A percentile compares a stretch with the other conserved stretches of the same genome.
These are phyloP conservation scores for Claviceps humidiphila DNA, from an alignment of 2,329 filamentous ascomycete genomes.

Conservation along the genomic window DNA sequence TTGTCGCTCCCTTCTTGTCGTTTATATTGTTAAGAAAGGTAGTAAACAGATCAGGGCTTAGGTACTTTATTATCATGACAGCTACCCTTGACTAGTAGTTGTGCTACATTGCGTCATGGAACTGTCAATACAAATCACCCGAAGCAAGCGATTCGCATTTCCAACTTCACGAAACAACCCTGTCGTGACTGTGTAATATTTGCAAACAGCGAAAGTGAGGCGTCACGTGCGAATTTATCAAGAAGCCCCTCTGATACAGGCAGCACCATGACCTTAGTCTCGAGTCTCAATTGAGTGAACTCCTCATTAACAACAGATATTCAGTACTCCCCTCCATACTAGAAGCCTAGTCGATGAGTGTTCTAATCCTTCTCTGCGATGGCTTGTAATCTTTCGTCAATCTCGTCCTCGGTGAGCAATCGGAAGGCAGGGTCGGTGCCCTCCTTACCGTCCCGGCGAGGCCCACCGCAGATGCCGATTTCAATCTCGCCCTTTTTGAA, in stretches of 20 bases:
- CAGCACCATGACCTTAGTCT: neutral
- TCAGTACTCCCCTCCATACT: neutral
- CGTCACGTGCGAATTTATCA: neutral
- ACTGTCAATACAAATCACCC: neutral
- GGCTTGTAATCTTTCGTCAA: conserved; percentile 93
- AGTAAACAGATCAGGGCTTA: neutral
- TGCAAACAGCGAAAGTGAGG: neutral
- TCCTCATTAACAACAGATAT: conserved; percentile 1
- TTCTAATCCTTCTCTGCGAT: conserved; percentile 95
- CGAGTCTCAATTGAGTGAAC: neutral
- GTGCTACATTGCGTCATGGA: neutral
- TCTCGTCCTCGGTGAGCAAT: conserved; percentile 89
- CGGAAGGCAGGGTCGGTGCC: conserved; percentile 71
- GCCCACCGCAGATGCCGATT: conserved; percentile 91
- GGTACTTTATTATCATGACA: too few species aligned
- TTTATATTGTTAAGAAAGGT: neutral
- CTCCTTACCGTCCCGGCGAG: conserved; percentile 68
- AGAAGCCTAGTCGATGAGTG: neutral
- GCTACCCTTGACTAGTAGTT: neutral
- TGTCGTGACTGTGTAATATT: neutral
- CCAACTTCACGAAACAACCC: neutral
- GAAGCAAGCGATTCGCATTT: neutral
- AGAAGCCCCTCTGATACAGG: neutral
- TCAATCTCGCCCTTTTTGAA: conserved; percentile 99
- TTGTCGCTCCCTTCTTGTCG: neutral